Evolutionary conservation across 2,329 filamentous ascomycete genomes (phyloP).

Genomic region (Acarospora socialis): DNA sequence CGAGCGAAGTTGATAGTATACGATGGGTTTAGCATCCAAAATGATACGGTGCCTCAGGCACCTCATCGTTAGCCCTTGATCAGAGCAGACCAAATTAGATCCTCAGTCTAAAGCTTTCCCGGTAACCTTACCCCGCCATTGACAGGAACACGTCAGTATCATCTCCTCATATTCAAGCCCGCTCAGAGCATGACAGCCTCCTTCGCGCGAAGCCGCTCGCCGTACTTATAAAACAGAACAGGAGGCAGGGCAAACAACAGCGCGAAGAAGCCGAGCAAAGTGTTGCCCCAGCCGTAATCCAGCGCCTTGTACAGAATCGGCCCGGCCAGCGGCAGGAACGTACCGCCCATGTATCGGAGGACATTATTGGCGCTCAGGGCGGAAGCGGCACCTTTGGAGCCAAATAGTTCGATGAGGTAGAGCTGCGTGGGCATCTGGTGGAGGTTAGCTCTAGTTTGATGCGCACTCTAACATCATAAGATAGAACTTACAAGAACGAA

Average conservation of each 20-base stretch:
- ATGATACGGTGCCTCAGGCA: too few species aligned
- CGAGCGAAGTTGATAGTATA: too few species aligned
- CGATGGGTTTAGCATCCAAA: too few species aligned
- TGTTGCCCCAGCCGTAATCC: slow-evolving; percentile 23
- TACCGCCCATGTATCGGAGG: slow-evolving; percentile 24
- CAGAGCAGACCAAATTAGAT: too few species aligned
- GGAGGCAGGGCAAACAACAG: slow-evolving; percentile 3
- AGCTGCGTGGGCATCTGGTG: slow-evolving; percentile 23
- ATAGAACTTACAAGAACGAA: slow-evolving; percentile 1
- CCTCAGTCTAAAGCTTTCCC: too few species aligned
- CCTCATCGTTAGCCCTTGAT: too few species aligned
- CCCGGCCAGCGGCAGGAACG: slow-evolving; percentile 26
- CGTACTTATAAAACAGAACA: slow-evolving; percentile 3
- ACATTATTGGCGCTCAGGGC: slow-evolving; percentile 30
- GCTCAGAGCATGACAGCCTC: too few species aligned
- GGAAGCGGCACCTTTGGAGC: slow-evolving; percentile 26
- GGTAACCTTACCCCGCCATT: too few species aligned
- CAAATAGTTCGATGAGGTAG: slow-evolving; percentile 30
- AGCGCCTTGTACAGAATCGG: slow-evolving; percentile 25
- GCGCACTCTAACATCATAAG: not conserved
- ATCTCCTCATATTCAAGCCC: too few species aligned
- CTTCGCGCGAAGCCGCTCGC: slow-evolving; percentile 10
- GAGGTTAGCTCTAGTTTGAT: too few species aligned
- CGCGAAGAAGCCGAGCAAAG: slow-evolving; percentile 6
- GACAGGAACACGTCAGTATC: too few species aligned